These are phyloP conservation scores for Carallia pectinifolia DNA, from an alignment of 345 rosid genomes.

Conservation along the genomic window DNA sequence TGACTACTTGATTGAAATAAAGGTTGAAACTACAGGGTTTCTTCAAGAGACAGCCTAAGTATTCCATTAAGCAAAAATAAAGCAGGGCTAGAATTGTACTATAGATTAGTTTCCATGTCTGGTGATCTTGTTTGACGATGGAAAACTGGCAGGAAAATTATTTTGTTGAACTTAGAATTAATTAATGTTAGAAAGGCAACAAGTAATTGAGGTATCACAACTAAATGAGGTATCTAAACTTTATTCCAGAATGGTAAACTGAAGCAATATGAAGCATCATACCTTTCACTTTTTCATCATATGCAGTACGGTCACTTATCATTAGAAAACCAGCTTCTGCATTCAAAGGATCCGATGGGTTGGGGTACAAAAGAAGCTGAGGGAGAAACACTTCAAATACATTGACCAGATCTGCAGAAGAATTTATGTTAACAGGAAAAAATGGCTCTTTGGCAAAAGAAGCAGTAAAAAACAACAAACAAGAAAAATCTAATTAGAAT, in stretches of 20 bases:
- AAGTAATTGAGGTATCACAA: too few relatives aligned
- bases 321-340: conserved; percentile 95
- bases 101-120: not conserved
- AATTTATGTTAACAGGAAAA: conserved; percentile 5
- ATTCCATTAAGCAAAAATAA: not conserved
- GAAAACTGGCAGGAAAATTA: too few relatives aligned
- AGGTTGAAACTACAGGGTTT: not conserved
- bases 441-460: not conserved
- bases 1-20: conserved; percentile 5
- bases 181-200: too few relatives aligned
- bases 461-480: not conserved
- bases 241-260: not conserved
- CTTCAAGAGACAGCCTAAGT: not conserved
- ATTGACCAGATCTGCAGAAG: conserved; percentile 75
- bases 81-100: not conserved
- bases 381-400: conserved; percentile 98
- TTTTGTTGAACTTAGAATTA: too few relatives aligned
- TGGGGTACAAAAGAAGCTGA: conserved; percentile 95
- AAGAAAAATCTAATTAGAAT: conserved; percentile 13
- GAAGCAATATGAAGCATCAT: conserved; percentile 1
- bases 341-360: conserved; percentile 93
- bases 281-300: conserved; percentile 91
- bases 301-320: conserved; percentile 85
- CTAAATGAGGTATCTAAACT: not conserved
- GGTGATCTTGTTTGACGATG: too few relatives aligned